These are phyloP conservation scores for Actinomortierella wolfii DNA, from an alignment of 371 early-diverging fungal genomes.

Conservation along the genomic window DNA sequence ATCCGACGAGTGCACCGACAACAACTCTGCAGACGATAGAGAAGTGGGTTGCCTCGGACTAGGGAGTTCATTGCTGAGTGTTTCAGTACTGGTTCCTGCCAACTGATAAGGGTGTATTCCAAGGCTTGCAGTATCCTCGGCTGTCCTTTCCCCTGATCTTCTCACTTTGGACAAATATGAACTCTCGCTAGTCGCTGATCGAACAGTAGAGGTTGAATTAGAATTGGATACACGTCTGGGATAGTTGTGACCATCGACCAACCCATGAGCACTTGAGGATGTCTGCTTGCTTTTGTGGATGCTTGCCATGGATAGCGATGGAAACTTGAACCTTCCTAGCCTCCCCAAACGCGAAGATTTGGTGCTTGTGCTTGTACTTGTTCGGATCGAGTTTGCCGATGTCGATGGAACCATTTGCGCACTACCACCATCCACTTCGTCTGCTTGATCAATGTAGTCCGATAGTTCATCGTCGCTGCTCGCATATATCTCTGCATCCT, in stretches of 20 bases:
- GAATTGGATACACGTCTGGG: neutral
- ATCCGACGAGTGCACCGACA: neutral
- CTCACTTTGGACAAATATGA: no score
- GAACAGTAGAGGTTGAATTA: no score
- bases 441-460: neutral
- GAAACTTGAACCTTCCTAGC: conserved; percentile 31
- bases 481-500: no score
- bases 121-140: neutral
- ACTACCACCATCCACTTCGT: neutral
- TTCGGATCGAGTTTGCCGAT: conserved; percentile 2
- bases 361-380: neutral
- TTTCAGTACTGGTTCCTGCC: no score
- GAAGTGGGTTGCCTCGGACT: no score
- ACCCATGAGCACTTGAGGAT: neutral
- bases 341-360: conserved; percentile 14
- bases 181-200: no score
- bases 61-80: no score
- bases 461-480: neutral
- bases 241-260: neutral
- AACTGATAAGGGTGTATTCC: neutral
- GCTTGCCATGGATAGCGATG: conserved; percentile 23
- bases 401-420: conserved; percentile 5
- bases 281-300: conserved; percentile 11
- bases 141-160: neutral
- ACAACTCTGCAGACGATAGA: no score